These are phyloP conservation scores for Heliocybe sulcata DNA, from an alignment of 1,284 basidiomycete species.

Conservation along the genomic window DNA sequence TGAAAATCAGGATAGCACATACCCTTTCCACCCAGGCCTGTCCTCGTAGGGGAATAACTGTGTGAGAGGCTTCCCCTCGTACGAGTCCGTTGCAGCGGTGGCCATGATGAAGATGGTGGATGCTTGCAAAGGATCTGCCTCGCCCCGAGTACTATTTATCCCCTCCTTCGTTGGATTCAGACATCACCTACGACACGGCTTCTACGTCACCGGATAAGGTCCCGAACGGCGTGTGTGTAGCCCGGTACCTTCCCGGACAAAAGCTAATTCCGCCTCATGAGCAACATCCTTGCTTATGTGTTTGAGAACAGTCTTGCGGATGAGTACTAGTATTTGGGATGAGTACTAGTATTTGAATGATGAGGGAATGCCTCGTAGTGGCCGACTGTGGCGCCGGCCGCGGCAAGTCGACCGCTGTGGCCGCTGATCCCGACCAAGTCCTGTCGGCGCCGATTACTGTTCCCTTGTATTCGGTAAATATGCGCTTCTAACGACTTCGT, in stretches of 20 bases:
- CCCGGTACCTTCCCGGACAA: neutral
- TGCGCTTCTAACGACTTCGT: too few relatives aligned
- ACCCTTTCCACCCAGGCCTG: conserved; percentile 27
- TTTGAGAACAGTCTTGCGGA: too few relatives aligned
- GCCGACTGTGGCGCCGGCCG: too few relatives aligned
- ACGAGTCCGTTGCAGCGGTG: neutral
- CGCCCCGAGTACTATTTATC: neutral
- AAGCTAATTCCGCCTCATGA: too few relatives aligned
- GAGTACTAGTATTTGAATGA: too few relatives aligned
- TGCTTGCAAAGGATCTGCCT: neutral
- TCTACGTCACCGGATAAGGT: neutral
- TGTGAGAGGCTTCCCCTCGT: neutral
- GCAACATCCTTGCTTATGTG: neutral
- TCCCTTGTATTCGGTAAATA: too few relatives aligned
- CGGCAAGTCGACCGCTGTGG: too few relatives aligned
- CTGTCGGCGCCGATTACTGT: too few relatives aligned
- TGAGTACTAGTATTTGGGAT: too few relatives aligned
- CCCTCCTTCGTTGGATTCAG: neutral
- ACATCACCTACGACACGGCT: neutral
- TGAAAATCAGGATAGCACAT: conserved; percentile 5
- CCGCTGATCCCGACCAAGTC: too few relatives aligned
- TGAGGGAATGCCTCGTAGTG: too few relatives aligned
- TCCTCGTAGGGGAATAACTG: conserved; percentile 25
- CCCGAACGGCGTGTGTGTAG: neutral
- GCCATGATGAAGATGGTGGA: neutral